phyloP scores from a whole-genome alignment of 139 green algal species.

The Coelastrella sp. region DNA sequence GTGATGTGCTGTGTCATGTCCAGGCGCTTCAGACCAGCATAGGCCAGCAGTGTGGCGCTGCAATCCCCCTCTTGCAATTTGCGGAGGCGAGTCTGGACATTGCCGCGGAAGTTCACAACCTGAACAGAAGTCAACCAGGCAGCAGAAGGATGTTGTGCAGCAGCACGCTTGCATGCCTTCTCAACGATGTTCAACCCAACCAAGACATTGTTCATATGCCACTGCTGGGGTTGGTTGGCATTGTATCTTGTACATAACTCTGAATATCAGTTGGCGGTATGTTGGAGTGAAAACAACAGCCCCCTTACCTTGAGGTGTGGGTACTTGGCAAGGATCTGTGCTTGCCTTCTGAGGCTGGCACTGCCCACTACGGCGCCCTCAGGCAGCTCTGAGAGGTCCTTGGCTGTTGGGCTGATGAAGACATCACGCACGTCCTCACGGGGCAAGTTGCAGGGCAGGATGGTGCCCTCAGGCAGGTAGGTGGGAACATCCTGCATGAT shows the following conservation, averaged over 20 bases:
- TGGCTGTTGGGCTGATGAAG: slow-evolving; percentile 90
- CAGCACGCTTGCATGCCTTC: neutral
- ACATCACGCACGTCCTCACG: slow-evolving; percentile 98
- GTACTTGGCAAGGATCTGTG: slow-evolving; percentile 96
- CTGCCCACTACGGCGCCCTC: slow-evolving; percentile 90
- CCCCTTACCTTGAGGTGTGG: slow-evolving; percentile 85
- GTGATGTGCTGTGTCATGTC: slow-evolving; percentile 96
- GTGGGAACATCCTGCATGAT: slow-evolving; percentile 95
- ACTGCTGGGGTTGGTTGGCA: neutral
- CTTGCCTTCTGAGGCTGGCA: slow-evolving; percentile 92
- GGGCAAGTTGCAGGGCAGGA: slow-evolving; percentile 98
- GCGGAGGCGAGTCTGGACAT: slow-evolving; percentile 90
- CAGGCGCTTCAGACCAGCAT: slow-evolving; percentile 96
- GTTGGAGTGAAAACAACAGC: too few species aligned
- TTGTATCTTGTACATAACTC: too few species aligned
- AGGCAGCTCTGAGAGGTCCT: slow-evolving; percentile 91
- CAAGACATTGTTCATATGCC: neutral
- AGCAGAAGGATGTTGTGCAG: neutral
- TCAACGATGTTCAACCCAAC: neutral
- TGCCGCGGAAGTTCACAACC: slow-evolving; percentile 96
- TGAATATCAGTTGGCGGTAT: too few species aligned
- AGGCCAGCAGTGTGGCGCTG: slow-evolving; percentile 94
- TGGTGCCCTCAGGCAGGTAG: slow-evolving; percentile 94
- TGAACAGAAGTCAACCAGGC: slow-evolving; percentile 42
- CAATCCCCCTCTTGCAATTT: slow-evolving; percentile 96